Conservation (phyloP, 1,284 basidiomycete genomes). For the Ustilago sp. region DNA sequence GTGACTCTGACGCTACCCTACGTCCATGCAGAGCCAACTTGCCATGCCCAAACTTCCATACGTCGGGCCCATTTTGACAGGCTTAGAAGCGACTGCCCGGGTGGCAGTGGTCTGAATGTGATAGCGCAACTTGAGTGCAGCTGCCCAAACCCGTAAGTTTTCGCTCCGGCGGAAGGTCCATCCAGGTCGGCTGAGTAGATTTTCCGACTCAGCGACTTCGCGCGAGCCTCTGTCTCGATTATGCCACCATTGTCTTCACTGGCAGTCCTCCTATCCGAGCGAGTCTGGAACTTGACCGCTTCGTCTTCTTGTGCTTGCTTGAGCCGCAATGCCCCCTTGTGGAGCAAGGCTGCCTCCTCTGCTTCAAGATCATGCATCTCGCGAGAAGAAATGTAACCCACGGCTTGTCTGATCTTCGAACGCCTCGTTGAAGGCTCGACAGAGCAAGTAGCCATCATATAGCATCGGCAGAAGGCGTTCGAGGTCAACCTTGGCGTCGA, state of each 20-base stretch:
- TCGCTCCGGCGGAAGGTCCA: constrained; percentile 59
- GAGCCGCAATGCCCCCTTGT: constrained; percentile 31
- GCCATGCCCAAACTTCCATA: constrained; percentile 35
- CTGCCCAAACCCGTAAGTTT: constrained; percentile 52
- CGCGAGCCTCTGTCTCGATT: not conserved
- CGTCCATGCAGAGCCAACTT: constrained; percentile 44
- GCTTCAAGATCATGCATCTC: constrained; percentile 75
- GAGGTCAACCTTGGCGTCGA: constrained; percentile 7
- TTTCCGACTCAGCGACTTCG: not conserved
- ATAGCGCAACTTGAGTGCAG: constrained; percentile 52
- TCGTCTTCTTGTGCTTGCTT: constrained; percentile 69
- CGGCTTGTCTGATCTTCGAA: constrained; percentile 81
- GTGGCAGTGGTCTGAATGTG: constrained; percentile 41
- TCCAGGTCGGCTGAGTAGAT: constrained; percentile 20
- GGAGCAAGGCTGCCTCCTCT: constrained; percentile 71
- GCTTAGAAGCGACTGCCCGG: not conserved
- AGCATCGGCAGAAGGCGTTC: constrained; percentile 20
- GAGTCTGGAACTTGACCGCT: constrained; percentile 60
- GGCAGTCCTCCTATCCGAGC: constrained; percentile 11
- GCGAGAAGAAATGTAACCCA: constrained; percentile 84
- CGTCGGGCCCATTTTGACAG: constrained; percentile 4
- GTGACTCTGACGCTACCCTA: constrained; percentile 35
- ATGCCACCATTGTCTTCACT: constrained; percentile 3
- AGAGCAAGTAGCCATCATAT: constrained; percentile 80
- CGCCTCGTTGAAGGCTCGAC: constrained; percentile 82